phyloP scores from a whole-genome alignment of 257 asterid species.

The Lavandula angustifolia region DNA sequence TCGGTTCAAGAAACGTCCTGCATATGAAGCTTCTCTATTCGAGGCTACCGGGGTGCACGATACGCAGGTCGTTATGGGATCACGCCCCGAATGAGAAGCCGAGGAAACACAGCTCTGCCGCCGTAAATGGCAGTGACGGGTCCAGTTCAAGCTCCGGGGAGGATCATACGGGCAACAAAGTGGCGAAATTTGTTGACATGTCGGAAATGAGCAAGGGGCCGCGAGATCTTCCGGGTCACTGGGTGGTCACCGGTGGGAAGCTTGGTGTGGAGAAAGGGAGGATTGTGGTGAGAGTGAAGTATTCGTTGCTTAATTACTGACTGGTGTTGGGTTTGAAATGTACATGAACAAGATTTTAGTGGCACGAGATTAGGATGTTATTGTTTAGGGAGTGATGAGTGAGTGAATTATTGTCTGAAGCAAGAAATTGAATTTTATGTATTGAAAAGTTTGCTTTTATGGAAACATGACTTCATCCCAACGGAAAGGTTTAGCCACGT shows the following conservation, averaged over 20 bases:
- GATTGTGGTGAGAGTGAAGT: conserved; percentile 70
- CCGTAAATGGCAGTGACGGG: conserved; percentile 34
- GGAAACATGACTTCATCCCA: background rate
- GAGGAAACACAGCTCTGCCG: conserved; percentile 28
- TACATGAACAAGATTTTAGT: conserved; percentile 27
- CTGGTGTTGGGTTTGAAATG: conserved; percentile 32
- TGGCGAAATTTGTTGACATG: conserved; percentile 73
- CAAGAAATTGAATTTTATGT: conserved; percentile 15
- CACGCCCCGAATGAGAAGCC: conserved; percentile 49
- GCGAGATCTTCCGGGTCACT: conserved; percentile 75
- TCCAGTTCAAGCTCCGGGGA: conserved; percentile 51
- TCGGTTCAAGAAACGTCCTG: conserved; percentile 77
- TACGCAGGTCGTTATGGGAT: conserved; percentile 75
- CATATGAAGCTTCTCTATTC: conserved; percentile 74
- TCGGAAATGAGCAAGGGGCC: conserved; percentile 73
- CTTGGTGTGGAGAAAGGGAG: conserved; percentile 86
- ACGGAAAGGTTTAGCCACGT: too few relatives aligned
- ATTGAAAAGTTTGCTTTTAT: background rate
- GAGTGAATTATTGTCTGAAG: background rate
- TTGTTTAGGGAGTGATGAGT: conserved; percentile 6
- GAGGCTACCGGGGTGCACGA: conserved; percentile 71
- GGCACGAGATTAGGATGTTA: conserved; percentile 16
- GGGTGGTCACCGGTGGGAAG: conserved; percentile 90
- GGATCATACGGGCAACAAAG: conserved; percentile 49
- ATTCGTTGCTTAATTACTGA: conserved; percentile 79